Conservation (phyloP, 1,284 basidiomycete genomes). For the Apiotrichum mycotoxinovorans region DNA sequence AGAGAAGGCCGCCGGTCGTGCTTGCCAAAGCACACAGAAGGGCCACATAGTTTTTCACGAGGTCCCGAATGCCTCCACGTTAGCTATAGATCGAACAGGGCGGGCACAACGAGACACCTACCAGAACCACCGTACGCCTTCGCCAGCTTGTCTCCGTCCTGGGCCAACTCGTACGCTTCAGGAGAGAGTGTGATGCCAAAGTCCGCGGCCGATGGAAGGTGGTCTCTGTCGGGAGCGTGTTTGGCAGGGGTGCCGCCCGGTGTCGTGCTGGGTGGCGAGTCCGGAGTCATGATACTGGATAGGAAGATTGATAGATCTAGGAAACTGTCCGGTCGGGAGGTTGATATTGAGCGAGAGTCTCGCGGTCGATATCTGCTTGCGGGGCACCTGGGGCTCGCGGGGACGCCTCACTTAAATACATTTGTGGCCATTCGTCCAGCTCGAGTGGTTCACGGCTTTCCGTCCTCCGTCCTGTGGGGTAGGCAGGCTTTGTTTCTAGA, state of each 20-base stretch:
- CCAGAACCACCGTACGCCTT: conserved; percentile 5
- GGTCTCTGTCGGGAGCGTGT: conserved; percentile 5
- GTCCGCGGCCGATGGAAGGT: conserved; percentile 1
- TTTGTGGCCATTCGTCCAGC: too few species aligned
- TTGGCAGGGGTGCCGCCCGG: too few species aligned
- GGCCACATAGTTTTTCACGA: conserved; percentile 20
- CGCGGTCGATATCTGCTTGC: too few species aligned
- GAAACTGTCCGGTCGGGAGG: too few species aligned
- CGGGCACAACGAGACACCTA: background rate
- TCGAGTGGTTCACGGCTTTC: too few species aligned
- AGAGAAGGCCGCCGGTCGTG: conserved; percentile 27
- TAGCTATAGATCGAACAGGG: background rate
- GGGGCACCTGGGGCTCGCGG: too few species aligned
- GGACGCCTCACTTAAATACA: too few species aligned
- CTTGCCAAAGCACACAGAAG: conserved; percentile 16
- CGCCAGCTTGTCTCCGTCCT: background rate
- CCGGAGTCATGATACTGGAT: background rate
- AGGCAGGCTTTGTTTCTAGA: too few species aligned
- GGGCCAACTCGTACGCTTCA: conserved; percentile 4
- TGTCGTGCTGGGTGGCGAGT: background rate
- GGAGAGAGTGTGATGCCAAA: conserved; percentile 6
- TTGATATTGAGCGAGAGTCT: too few species aligned
- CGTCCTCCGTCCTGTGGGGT: too few species aligned
- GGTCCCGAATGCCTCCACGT: conserved; percentile 16
- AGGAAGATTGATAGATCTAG: too few species aligned